These are phyloP conservation scores for Penicillium angulare DNA, from an alignment of 495 filamentous ascomycete genomes.

Conservation along the genomic window DNA sequence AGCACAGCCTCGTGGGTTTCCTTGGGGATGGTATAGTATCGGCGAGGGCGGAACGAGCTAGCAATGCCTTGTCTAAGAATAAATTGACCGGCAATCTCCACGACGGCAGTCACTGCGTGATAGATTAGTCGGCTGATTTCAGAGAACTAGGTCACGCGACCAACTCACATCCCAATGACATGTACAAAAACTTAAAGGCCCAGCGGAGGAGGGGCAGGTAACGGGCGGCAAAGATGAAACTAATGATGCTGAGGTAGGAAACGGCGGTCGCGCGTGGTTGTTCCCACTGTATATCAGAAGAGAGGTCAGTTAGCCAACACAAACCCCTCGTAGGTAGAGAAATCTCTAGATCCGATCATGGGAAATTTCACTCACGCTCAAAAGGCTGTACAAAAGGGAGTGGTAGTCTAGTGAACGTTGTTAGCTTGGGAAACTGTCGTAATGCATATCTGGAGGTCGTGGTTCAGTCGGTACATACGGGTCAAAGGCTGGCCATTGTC, in stretches of 20 bases:
- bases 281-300: constrained; percentile 53
- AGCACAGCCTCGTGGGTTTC: constrained; percentile 76
- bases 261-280: constrained; percentile 79
- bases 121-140: constrained; percentile 10
- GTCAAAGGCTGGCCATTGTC: constrained; percentile 87
- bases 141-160: constrained; percentile 13
- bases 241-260: constrained; percentile 69
- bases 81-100: constrained; percentile 73
- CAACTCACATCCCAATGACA: constrained; percentile 60
- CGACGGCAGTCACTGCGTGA: constrained; percentile 63
- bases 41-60: constrained; percentile 81
- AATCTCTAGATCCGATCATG: neutral
- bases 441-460: neutral
- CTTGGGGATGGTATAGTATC: constrained; percentile 88
- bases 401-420: constrained; percentile 65
- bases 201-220: constrained; percentile 89
- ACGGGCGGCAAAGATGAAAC: constrained; percentile 83
- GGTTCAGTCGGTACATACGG: constrained; percentile 46
- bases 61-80: constrained; percentile 75
- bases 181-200: constrained; percentile 80
- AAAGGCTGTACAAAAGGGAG: constrained; percentile 87
- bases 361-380: constrained; percentile 56
- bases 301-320: constrained; percentile 25
- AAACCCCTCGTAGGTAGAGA: neutral
- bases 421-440: neutral